Conservation (phyloP, 2,329 filamentous ascomycete species). For the Capronia americana region DNA sequence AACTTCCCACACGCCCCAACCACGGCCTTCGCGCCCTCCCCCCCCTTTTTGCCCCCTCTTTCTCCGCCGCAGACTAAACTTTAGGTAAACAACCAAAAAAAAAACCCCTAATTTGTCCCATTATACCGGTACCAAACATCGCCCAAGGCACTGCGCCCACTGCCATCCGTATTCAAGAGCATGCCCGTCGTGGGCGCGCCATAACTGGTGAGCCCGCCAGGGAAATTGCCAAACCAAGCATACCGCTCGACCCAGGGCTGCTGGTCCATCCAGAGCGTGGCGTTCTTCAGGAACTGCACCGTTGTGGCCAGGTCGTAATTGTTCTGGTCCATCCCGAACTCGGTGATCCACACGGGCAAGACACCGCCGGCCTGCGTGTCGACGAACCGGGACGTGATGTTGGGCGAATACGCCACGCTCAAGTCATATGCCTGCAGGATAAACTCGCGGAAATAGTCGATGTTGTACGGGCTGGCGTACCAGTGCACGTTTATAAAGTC, state of each 20-base stretch:
- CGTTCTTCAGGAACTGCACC: slow-evolving; percentile 46
- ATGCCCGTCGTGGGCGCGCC: slow-evolving; percentile 18
- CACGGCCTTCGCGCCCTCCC: no score
- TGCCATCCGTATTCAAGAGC: slow-evolving; percentile 41
- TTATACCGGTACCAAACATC: slow-evolving; percentile 26
- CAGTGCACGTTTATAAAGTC: slow-evolving; percentile 53
- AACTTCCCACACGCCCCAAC: no score
- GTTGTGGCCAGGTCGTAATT: slow-evolving; percentile 46
- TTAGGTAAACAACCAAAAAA: no score
- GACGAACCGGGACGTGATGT: background rate
- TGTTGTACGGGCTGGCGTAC: slow-evolving; percentile 49
- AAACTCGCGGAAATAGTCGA: slow-evolving; percentile 47
- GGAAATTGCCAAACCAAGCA: slow-evolving; percentile 48
- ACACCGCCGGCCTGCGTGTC: slow-evolving; percentile 24
- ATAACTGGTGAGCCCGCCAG: slow-evolving; percentile 24
- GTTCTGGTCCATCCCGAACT: slow-evolving; percentile 54
- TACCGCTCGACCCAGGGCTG: slow-evolving; percentile 49
- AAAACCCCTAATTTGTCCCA: slow-evolving; percentile 16
- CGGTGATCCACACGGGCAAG: slow-evolving; percentile 53
- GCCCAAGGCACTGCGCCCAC: slow-evolving; percentile 22
- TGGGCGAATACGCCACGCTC: background rate
- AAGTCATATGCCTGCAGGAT: slow-evolving; percentile 44
- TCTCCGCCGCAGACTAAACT: no score
- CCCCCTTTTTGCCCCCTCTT: no score
- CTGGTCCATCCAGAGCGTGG: slow-evolving; percentile 48